Evolutionary conservation across 2,329 filamentous ascomycete species (phyloP), one percentile per base, ranked within the genome.

Genomic region (Sporothrix humicola): DNA sequence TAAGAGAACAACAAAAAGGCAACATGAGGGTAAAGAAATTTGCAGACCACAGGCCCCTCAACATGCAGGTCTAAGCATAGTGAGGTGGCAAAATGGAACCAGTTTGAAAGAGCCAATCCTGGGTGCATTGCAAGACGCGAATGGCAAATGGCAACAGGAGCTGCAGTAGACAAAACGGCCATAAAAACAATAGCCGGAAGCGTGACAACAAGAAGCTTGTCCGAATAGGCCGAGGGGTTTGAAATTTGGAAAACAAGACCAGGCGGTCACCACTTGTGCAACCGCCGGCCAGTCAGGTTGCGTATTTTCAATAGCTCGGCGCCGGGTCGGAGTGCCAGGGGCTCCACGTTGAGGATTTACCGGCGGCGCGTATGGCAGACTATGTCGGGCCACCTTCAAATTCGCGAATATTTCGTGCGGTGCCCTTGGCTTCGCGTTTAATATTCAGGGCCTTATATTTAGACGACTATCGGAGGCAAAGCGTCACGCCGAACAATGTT

Each of bases 51-150:
- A 73, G 58, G 69, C 59, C 63, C 50, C 76, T 79, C 78, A 78
- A 79, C 80, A 81, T 83, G 81, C 81, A 84, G 78, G 81, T 77
- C 77, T 77, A 80, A 79, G 81, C 82, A 82, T 79, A 80, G 80
- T 81, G 81, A 81, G 81, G 83, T 84, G 83, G 83, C 83, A 81
- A 84, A 82, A 83, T 81, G 80, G 79, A 81, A 81, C 81, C 81
- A 78, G 77, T 78, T 77, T 79, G 79, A 79, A 50, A 68, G 65
- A 68, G 79, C 81, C 81, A 83, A 82, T 83, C 79, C 81, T 79
- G 79, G 77, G 77, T 70, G 66, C 78, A 77, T 79, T 77, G 79
- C 80, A 77, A 77, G 74, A 77, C 72, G 77, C 75, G 75, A 74
- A 76, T 75, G 72, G 76, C 76, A 50, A 68, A 42, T 20, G 46